These are phyloP conservation scores for Sclerotinia nivalis DNA, from an alignment of 2,329 filamentous ascomycete species.

Conservation along the genomic window DNA sequence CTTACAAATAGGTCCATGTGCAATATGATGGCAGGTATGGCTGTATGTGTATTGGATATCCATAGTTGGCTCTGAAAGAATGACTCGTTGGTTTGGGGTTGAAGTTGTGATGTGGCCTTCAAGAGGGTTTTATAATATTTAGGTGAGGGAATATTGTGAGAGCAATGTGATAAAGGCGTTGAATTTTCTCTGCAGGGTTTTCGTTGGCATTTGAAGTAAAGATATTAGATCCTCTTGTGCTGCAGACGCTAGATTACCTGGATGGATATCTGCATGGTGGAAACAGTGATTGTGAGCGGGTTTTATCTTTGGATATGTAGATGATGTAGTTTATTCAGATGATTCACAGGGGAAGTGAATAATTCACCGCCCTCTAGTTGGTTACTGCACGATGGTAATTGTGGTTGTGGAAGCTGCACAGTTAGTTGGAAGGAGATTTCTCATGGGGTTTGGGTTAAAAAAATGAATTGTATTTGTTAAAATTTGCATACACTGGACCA, in stretches of 20 bases:
- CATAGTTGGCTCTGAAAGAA: slow-evolving; percentile 14
- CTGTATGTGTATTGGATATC: slow-evolving; percentile 28
- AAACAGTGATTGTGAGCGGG: neutral
- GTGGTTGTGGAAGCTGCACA: neutral
- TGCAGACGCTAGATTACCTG: neutral
- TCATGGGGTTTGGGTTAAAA: too few species aligned
- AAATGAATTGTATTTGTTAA: too few species aligned
- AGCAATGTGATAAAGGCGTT: neutral
- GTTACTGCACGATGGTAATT: neutral
- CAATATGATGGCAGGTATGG: slow-evolving; percentile 30
- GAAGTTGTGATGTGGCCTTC: neutral
- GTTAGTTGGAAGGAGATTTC: too few species aligned
- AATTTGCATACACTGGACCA: too few species aligned
- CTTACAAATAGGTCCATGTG: slow-evolving; percentile 24
- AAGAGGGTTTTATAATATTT: neutral
- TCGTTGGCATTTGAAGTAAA: neutral
- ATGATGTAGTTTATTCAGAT: neutral
- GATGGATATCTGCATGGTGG: neutral
- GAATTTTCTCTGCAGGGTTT: neutral
- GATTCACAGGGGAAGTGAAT: neutral
- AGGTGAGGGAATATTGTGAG: neutral
- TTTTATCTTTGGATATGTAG: neutral
- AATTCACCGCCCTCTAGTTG: neutral
- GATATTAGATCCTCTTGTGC: neutral
- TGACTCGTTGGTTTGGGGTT: neutral